Conservation (phyloP, 2,329 filamentous ascomycete species). For the Stagonosporopsis chrysanthemi region DNA sequence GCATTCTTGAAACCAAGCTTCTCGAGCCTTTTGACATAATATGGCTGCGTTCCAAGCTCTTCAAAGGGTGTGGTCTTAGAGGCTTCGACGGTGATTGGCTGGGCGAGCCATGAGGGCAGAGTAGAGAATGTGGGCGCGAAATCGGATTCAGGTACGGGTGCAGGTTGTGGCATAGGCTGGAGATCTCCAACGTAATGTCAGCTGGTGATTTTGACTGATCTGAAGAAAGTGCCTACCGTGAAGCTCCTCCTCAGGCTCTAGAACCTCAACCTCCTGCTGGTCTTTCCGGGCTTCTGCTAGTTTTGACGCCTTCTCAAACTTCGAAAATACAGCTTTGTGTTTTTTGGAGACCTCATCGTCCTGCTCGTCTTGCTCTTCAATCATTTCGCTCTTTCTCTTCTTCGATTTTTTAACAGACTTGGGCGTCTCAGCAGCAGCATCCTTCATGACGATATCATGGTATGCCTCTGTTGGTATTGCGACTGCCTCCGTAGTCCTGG, state of each 20-base stretch:
- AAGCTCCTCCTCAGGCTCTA: conserved; percentile 53
- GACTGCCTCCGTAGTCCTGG: neutral
- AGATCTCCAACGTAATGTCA: conserved; percentile 59
- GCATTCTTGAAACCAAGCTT: conserved; percentile 74
- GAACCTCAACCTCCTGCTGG: conserved; percentile 44
- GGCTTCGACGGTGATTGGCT: conserved; percentile 73
- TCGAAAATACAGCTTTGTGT: conserved; percentile 52
- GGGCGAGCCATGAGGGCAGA: conserved; percentile 80
- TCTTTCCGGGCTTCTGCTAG: conserved; percentile 34
- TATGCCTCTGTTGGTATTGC: neutral
- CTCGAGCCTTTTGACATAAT: conserved; percentile 68
- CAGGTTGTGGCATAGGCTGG: conserved; percentile 81
- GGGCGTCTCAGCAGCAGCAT: conserved; percentile 10
- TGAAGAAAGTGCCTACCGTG: conserved; percentile 53
- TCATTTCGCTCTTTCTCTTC: conserved; percentile 44
- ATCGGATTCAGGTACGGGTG: conserved; percentile 63
- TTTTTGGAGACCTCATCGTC: conserved; percentile 46
- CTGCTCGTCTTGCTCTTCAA: conserved; percentile 32
- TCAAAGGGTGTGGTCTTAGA: conserved; percentile 68
- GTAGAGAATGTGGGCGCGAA: conserved; percentile 75
- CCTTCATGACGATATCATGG: conserved; percentile 17
- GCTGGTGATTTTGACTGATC: neutral
- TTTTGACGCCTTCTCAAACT: conserved; percentile 54
- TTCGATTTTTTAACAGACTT: conserved; percentile 44
- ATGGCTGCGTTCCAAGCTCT: conserved; percentile 68